phyloP scores from a whole-genome alignment of 768 basidiomycete species.

The Rickenella mellea region DNA sequence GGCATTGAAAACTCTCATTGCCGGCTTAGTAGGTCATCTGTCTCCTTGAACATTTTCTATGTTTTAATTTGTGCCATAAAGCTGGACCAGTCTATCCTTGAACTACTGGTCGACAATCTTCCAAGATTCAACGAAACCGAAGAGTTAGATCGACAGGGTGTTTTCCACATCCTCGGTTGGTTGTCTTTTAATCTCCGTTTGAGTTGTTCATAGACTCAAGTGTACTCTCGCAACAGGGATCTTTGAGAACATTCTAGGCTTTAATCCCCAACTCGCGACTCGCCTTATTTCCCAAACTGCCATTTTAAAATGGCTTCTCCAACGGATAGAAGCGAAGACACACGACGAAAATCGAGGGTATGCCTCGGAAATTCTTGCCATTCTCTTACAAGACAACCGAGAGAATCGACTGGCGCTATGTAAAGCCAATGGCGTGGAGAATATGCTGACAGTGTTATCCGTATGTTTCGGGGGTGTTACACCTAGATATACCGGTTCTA shows the following conservation, averaged over 20 bases:
- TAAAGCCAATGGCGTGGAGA: conserved; percentile 72
- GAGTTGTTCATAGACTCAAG: conserved; percentile 1
- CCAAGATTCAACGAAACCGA: conserved; percentile 82
- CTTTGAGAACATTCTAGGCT: conserved; percentile 87
- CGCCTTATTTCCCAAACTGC: conserved; percentile 66
- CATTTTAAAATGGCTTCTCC: conserved; percentile 70
- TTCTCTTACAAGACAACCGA: conserved; percentile 70
- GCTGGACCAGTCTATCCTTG: conserved; percentile 78
- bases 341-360: conserved; percentile 92
- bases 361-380: conserved; percentile 87
- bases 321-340: conserved; percentile 57
- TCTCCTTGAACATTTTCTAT: neutral
- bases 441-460: conserved; percentile 63
- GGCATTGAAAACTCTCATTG: conserved; percentile 65
- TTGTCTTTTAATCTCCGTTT: neutral
- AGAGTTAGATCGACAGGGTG: conserved; percentile 84
- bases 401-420: conserved; percentile 62
- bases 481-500: conserved; percentile 8
- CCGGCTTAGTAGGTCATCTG: conserved; percentile 53
- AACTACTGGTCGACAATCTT: conserved; percentile 85
- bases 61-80: conserved; percentile 20
- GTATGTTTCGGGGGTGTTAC: conserved; percentile 36
- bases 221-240: conserved; percentile 48
- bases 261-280: conserved; percentile 68
- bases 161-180: conserved; percentile 86